Percentiles rank a stretch among this genome's conserved stretches.
These are phyloP conservation scores for Telfairia occidentalis DNA, from an alignment of 331 rosid species.

Conservation along the genomic window DNA sequence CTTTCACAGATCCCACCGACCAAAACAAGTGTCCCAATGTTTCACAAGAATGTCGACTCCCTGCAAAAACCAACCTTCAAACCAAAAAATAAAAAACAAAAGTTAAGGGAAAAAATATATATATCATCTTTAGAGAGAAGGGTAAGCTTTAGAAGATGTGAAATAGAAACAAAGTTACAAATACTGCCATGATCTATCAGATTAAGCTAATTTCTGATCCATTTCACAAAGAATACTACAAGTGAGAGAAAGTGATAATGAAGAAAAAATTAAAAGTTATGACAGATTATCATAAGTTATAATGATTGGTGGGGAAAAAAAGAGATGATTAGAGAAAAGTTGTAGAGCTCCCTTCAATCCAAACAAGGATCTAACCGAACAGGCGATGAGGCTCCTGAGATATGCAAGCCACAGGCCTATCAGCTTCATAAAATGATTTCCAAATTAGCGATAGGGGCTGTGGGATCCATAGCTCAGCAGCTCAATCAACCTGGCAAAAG, in stretches of 20 bases:
- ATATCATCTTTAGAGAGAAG: too few species aligned
- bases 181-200: too few species aligned
- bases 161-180: too few species aligned
- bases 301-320: too few species aligned
- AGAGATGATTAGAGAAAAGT: neutral
- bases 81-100: neutral
- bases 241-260: too few species aligned
- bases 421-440: neutral
- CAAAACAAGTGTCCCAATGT: neutral
- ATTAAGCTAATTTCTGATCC: too few species aligned
- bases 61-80: neutral
- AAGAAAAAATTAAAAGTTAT: too few species aligned
- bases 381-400: constrained; percentile 56
- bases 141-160: too few species aligned
- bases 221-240: too few species aligned
- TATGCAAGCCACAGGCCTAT: constrained; percentile 82
- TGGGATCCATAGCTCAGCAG: constrained; percentile 94
- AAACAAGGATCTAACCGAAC: constrained; percentile 44
- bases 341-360: constrained; percentile 99
- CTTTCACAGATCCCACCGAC: neutral
- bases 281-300: too few species aligned
- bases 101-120: too few species aligned
- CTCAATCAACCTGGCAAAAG: constrained; percentile 54
- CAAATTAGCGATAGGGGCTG: constrained; percentile 37
- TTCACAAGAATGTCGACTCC: neutral